phyloP scores from a whole-genome alignment of 208 protist genomes.

The Leptomonas pyrrhocoris region DNA sequence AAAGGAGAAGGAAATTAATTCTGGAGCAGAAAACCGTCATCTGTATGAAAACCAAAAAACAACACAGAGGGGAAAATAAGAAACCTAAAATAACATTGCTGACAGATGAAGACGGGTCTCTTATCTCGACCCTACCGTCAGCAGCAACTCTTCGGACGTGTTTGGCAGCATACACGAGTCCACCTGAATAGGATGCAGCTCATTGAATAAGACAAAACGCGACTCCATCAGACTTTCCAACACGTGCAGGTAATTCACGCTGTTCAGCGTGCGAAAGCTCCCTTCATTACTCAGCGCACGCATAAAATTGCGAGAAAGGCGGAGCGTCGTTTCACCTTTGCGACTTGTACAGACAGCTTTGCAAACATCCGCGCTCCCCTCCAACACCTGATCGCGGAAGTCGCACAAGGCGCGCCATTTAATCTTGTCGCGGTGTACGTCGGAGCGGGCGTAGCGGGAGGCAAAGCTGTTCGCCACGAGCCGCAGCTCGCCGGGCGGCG shows the following conservation, averaged over 20 bases:
- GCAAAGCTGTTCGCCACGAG: conserved; percentile 55
- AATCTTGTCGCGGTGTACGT: conserved; percentile 52
- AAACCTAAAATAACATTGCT: conserved; percentile 2
- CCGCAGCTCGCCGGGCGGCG: conserved; percentile 49
- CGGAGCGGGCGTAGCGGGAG: conserved; percentile 29
- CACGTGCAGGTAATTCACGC: conserved; percentile 63
- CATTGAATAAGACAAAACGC: conserved; percentile 41
- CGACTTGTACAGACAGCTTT: neutral
- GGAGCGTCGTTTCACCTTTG: conserved; percentile 6
- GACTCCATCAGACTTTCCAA: conserved; percentile 25
- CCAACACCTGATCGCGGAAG: conserved; percentile 37
- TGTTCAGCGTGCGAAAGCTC: conserved; percentile 62
- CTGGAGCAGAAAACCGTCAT: too few relatives aligned
- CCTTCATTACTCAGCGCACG: conserved; percentile 15
- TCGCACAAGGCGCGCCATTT: conserved; percentile 45
- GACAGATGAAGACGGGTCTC: neutral
- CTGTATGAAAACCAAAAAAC: neutral
- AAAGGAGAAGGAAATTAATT: too few relatives aligned
- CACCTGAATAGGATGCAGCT: conserved; percentile 39
- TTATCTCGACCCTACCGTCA: neutral
- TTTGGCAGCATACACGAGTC: conserved; percentile 3
- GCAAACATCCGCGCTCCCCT: neutral
- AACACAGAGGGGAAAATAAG: conserved; percentile 4
- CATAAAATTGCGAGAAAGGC: conserved; percentile 13
- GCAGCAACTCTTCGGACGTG: conserved; percentile 13